A percentile compares a stretch with the other conserved stretches of the same genome.
Conservation (phyloP, 2,329 filamentous ascomycete species). For the Periconia macrospinosa region DNA sequence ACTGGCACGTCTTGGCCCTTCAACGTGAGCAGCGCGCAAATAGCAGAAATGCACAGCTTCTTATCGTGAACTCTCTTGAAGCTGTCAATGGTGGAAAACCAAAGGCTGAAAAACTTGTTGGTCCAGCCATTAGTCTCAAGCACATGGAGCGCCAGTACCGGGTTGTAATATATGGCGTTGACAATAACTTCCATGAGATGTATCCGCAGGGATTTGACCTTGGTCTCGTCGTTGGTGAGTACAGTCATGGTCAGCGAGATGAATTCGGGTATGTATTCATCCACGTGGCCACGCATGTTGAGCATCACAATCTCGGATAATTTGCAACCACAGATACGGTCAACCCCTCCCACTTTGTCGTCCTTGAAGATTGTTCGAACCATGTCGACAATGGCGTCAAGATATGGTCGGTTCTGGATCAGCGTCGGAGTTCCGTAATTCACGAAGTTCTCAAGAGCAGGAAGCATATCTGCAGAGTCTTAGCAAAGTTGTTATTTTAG, state of each 20-base stretch:
- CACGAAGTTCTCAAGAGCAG: constrained; percentile 96
- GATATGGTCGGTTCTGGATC: constrained; percentile 80
- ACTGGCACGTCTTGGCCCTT: constrained; percentile 78
- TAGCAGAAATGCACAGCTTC: constrained; percentile 95
- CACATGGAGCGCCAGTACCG: constrained; percentile 77
- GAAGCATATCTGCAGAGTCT: constrained; percentile 76
- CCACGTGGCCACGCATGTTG: constrained; percentile 83
- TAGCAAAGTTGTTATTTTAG: constrained; percentile 4
- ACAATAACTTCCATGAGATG: constrained; percentile 99
- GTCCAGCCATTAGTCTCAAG: constrained; percentile 94
- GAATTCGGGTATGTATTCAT: constrained; percentile 86
- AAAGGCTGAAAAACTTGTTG: constrained; percentile 97
- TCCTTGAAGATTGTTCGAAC: constrained; percentile 93
- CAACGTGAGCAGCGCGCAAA: constrained; percentile 80
- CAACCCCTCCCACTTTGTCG: constrained; percentile 87
- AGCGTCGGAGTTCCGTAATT: constrained; percentile 84
- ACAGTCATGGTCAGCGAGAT: constrained; percentile 86
- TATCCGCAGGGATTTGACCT: constrained; percentile 91
- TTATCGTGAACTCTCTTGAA: constrained; percentile 97
- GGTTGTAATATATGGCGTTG: constrained; percentile 98
- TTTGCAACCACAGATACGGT: constrained; percentile 96
- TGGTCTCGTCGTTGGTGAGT: constrained; percentile 73
- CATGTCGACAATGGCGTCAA: constrained; percentile 89
- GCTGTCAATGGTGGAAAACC: constrained; percentile 94
- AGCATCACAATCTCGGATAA: constrained; percentile 97